Base-by-base conservation (phyloP, 1,139 yeast genomes). In the Pichia sp. region DNA sequence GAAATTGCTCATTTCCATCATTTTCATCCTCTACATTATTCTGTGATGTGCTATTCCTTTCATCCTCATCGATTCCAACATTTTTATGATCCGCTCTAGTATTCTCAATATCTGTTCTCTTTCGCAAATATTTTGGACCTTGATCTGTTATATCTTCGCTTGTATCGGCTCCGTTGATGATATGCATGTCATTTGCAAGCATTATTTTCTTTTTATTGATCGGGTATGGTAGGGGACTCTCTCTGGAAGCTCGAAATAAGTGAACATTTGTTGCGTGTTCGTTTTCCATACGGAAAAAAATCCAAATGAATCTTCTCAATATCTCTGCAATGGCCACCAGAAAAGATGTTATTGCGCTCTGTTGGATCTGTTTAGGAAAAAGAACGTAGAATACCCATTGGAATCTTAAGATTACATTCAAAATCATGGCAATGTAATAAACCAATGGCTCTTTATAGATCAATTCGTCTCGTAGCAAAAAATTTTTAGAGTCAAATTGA, bases 181-280 rank as follows among this genome's bases (percentile, higher is more conserved):
- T 8, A 31, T 31, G 7, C 4, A n/a, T 27, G 4, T 16, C 36
- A 3, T 27, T 35, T 8, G 29, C 4, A 23, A 4, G 4, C 16
- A 5, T 23, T 5, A 4, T 5, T 3, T 5, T 27, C 8, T 31
- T 42, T 31, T 44, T 49, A 11, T 43, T 45, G 0, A 77, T 65
- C 0, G 80, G 74, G 55, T 87, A 90, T 0, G 98, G 98, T 45
- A 92, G 66, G 4, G 94, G 86, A 4, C 87, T 69, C 52, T 90
- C 96, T 49, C 92, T 77, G 4, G 94, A 82, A 0, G 97, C 97
- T 52, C 95, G 73, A 62, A 82, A 85, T 41, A 86, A 67, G 44
- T 77, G 78, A 10, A 88, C 95, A 60, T 92, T 92, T 1, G 96
- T 82, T 40, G 88, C 80, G 64, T 94, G 98, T 64, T 92, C 97